These are phyloP conservation scores for Aspergillus ochraceoroseus DNA, from an alignment of 2,329 filamentous ascomycete species.

Conservation along the genomic window DNA sequence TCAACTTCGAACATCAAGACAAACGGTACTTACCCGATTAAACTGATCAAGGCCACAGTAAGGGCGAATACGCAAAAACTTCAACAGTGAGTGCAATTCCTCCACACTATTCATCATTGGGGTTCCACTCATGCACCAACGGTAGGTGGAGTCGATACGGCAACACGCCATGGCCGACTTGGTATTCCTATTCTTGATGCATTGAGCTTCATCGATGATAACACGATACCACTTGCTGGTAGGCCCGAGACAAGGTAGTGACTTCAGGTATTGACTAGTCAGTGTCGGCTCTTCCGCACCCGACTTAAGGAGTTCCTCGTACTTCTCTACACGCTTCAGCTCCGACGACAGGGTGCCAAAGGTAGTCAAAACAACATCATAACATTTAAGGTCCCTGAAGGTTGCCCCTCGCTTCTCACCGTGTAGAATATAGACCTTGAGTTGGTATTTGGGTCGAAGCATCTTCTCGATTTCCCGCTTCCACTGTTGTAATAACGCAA, in stretches of 20 bases:
- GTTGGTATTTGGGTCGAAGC: slow-evolving; percentile 53
- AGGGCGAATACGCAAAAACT: slow-evolving; percentile 70
- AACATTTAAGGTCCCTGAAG: slow-evolving; percentile 59
- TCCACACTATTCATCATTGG: slow-evolving; percentile 83
- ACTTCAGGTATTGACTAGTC: slow-evolving; percentile 23
- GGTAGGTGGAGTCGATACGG: slow-evolving; percentile 55
- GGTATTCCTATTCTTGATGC: slow-evolving; percentile 69
- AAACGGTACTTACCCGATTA: slow-evolving; percentile 49
- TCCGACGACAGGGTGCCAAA: slow-evolving; percentile 68
- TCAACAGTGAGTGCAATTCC: slow-evolving; percentile 72
- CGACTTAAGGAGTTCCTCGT: slow-evolving; percentile 49
- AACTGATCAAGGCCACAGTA: slow-evolving; percentile 65
- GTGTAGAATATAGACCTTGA: slow-evolving; percentile 68
- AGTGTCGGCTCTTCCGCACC: slow-evolving; percentile 34
- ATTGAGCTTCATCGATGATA: slow-evolving; percentile 74
- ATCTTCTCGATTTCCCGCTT: slow-evolving; percentile 71
- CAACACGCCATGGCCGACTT: slow-evolving; percentile 58
- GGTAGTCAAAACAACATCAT: slow-evolving; percentile 73
- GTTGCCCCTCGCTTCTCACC: slow-evolving; percentile 53
- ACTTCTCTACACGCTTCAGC: slow-evolving; percentile 55
- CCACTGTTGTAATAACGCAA: slow-evolving; percentile 80
- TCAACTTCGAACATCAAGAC: too few species aligned
- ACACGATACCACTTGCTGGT: slow-evolving; percentile 62
- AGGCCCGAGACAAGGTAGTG: slow-evolving; percentile 57
- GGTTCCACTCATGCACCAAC: slow-evolving; percentile 74